Percentiles rank a stretch among this genome's conserved stretches.
phyloP scores from a whole-genome alignment of 306 rosid genomes.

The Senna tora region DNA sequence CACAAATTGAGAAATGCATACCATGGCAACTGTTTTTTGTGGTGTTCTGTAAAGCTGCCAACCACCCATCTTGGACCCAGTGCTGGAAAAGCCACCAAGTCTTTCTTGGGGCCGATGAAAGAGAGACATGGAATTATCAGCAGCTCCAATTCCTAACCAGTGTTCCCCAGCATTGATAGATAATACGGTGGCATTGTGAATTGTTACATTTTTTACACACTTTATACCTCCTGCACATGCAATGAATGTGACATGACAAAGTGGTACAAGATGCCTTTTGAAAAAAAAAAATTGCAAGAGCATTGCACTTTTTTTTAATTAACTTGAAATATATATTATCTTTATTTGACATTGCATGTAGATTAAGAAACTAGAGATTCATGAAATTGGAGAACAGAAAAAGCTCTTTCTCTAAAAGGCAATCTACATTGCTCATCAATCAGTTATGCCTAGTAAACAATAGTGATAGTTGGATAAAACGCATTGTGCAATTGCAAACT shows the following conservation, averaged over 20 bases:
- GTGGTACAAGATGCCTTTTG: slow-evolving; percentile 12
- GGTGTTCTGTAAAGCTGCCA: slow-evolving; percentile 99
- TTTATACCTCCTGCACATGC: slow-evolving; percentile 76
- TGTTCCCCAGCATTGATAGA: slow-evolving; percentile 97
- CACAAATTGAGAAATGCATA: slow-evolving; percentile 42
- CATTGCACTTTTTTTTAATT: slow-evolving; percentile 8
- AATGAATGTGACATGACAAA: slow-evolving; percentile 27
- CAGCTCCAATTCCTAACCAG: slow-evolving; percentile 99
- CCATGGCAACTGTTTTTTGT: slow-evolving; percentile 88
- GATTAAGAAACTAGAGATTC: slow-evolving; percentile 24
- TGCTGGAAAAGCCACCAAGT: slow-evolving; percentile 77
- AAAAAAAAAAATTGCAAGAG: slow-evolving; percentile 28
- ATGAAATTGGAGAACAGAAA: background rate
- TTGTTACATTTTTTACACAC: slow-evolving; percentile 86
- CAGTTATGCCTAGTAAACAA: background rate
- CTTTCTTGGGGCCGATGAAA: slow-evolving; percentile 99
- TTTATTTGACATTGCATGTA: background rate
- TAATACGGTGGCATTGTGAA: slow-evolving; percentile 78
- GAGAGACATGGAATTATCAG: slow-evolving; percentile 96
- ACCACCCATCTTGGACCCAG: slow-evolving; percentile 84
- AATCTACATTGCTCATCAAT: background rate
- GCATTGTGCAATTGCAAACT: slow-evolving; percentile 27
- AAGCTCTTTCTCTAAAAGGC: background rate
- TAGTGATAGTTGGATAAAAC: background rate
- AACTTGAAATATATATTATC: slow-evolving; percentile 19